phyloP scores from a whole-genome alignment of 371 early-diverging fungal genomes.

The Mucor circinelloides region DNA sequence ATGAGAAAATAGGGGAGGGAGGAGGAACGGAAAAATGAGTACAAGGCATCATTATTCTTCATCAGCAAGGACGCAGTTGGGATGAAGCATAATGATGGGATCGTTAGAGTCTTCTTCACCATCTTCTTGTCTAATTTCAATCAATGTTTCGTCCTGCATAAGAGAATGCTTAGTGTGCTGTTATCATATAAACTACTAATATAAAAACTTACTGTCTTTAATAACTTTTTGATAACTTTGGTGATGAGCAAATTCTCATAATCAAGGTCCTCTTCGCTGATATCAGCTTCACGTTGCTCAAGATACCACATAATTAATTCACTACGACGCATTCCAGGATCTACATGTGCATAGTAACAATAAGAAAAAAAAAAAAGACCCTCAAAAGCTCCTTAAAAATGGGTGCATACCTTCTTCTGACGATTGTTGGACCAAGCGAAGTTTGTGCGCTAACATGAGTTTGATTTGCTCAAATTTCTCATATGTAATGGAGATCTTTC shows the following conservation, averaged over 20 bases:
- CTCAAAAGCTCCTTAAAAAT: neutral
- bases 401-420: constrained; percentile 29
- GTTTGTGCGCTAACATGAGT: constrained; percentile 67
- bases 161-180: neutral
- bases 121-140: constrained; percentile 49
- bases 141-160: constrained; percentile 42
- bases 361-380: neutral
- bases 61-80: constrained; percentile 51
- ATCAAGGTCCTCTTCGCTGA: constrained; percentile 74
- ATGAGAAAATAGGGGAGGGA: neutral
- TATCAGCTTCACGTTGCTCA: constrained; percentile 68
- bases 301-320: constrained; percentile 88
- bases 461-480: constrained; percentile 83
- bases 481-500: constrained; percentile 61
- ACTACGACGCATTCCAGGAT: constrained; percentile 64
- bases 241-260: constrained; percentile 71
- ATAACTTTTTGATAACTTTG: constrained; percentile 78
- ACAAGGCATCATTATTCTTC: constrained; percentile 10
- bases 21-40: neutral
- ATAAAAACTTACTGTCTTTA: constrained; percentile 62
- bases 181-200: neutral
- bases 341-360: constrained; percentile 8
- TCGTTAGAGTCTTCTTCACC: constrained; percentile 27
- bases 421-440: constrained; percentile 51
- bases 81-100: constrained; percentile 66